Evolutionary conservation across 2,329 filamentous ascomycete species (phyloP).

Genomic region (Stylonectria norvegica): DNA sequence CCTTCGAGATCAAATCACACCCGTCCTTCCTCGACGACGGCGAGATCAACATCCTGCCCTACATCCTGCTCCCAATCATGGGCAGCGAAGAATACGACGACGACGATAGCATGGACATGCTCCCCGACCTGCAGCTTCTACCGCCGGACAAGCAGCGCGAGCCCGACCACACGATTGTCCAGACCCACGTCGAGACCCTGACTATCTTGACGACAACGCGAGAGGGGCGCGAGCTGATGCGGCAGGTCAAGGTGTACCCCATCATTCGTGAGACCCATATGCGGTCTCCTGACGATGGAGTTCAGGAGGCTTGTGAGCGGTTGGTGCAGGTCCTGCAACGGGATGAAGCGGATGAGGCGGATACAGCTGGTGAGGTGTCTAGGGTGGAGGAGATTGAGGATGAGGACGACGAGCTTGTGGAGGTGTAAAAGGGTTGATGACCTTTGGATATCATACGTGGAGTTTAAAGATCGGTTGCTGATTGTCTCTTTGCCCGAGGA

Average conservation of each 20-base stretch:
- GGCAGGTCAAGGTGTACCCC: conserved; percentile 79
- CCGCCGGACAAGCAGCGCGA: conserved; percentile 88
- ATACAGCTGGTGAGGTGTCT: conserved; percentile 39
- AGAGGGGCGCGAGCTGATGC: conserved; percentile 69
- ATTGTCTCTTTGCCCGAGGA: too few relatives aligned
- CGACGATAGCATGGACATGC: conserved; percentile 82
- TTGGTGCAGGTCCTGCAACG: conserved; percentile 86
- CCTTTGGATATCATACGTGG: background rate
- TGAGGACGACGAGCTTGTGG: conserved; percentile 53
- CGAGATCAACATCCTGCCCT: conserved; percentile 78
- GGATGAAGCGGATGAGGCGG: conserved; percentile 57
- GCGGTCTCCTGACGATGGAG: conserved; percentile 71
- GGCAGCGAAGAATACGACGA: conserved; percentile 84
- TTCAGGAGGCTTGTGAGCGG: conserved; percentile 81
- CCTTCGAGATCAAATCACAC: conserved; percentile 77
- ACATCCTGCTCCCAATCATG: conserved; percentile 82
- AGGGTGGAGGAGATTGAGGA: conserved; percentile 46
- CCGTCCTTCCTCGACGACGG: conserved; percentile 65
- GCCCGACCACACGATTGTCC: conserved; percentile 68
- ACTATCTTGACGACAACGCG: conserved; percentile 77
- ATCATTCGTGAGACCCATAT: conserved; percentile 83
- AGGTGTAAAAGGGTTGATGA: conserved; percentile 40
- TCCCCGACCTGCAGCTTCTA: conserved; percentile 84
- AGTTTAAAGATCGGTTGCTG: background rate
- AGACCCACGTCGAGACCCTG: conserved; percentile 86